Base-by-base conservation (phyloP, 352 stramenopile species). In the Pythium oligandrum region DNA sequence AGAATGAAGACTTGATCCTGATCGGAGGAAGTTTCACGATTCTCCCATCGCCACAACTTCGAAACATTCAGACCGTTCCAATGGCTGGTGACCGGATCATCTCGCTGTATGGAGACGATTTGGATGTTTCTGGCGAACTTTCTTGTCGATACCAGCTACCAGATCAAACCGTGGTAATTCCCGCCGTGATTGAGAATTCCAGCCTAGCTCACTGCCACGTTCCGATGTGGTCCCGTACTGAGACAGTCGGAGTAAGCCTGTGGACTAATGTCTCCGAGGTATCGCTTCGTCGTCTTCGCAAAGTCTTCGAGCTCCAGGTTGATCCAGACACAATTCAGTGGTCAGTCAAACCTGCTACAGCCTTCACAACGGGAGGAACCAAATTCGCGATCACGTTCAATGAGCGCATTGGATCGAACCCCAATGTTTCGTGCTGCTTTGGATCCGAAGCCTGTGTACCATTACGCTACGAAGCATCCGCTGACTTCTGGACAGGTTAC, bases 121-220 rank as follows among this genome's bases (percentile, higher is more conserved):
- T 86, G 56, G 61, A 78, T 40, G 1, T 48, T 17, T 47, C 54
- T 4, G 50, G 64, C 7, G 49, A 60, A 4, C 40, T 79, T 0
- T n/a, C 63, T 11, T 89, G 78, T 40, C 70, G 60, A 1, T 83
- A 83, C 51, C 50, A 73, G 8, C 57, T 64, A 6, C 37, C 42
- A 3, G 31, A 42, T 0, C 62, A 63, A n/a, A 58, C 59, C 1
- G 44, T 70, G 10, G 36, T 48, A 26, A 57, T 67, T 11, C 55
- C 57, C 3, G 75, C 61, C 34, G 6, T 59, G 4, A 38, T 75
- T 49, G 10, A 66, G 4, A 88, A 88, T 40, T 44, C 70, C 1
- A 76, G 64, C 2, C 38, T 67, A 8, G 52, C 75, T 10, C 50
- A 40, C 12, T 88, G 78, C 55, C 44, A 44, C 26, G 10, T 55